phyloP scores from a whole-genome alignment of 805 yeast species.

The Crinitomyces ghanaensis region DNA sequence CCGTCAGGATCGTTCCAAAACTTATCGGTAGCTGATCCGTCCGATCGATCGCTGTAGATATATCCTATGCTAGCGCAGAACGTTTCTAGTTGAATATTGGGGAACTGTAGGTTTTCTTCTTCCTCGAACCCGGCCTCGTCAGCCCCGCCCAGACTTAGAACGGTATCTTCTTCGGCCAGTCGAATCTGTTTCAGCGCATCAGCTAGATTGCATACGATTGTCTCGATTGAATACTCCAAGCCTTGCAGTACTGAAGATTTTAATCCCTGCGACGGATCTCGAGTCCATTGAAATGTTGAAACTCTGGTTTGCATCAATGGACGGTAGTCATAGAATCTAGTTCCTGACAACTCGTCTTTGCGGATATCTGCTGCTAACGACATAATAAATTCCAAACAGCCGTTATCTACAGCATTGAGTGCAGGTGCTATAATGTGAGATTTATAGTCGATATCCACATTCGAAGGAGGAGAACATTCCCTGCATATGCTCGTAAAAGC shows the following conservation, averaged over 20 bases:
- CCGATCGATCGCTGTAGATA: slow-evolving; percentile 52
- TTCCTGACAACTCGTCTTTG: background rate
- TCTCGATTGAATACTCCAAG: slow-evolving; percentile 19
- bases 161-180: slow-evolving; percentile 29
- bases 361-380: slow-evolving; percentile 25
- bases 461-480: no score
- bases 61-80: slow-evolving; percentile 67
- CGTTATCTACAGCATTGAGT: slow-evolving; percentile 23
- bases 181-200: slow-evolving; percentile 30
- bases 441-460: slow-evolving; percentile 14
- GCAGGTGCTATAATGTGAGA: slow-evolving; percentile 19
- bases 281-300: slow-evolving; percentile 14
- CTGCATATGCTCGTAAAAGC: no score
- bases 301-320: slow-evolving; percentile 22
- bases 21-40: slow-evolving; percentile 33
- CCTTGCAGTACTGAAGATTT: slow-evolving; percentile 9
- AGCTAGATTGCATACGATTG: slow-evolving; percentile 26
- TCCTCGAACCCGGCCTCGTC: slow-evolving; percentile 8
- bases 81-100: slow-evolving; percentile 77
- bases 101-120: slow-evolving; percentile 33
- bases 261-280: slow-evolving; percentile 8
- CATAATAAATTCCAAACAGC: slow-evolving; percentile 30
- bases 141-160: slow-evolving; percentile 11
- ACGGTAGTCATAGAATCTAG: slow-evolving; percentile 17
- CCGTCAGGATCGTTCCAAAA: slow-evolving; percentile 65